These are phyloP conservation scores for Coemansia sp. DNA, from an alignment of 192 early-diverging fungal genomes.

Conservation along the genomic window DNA sequence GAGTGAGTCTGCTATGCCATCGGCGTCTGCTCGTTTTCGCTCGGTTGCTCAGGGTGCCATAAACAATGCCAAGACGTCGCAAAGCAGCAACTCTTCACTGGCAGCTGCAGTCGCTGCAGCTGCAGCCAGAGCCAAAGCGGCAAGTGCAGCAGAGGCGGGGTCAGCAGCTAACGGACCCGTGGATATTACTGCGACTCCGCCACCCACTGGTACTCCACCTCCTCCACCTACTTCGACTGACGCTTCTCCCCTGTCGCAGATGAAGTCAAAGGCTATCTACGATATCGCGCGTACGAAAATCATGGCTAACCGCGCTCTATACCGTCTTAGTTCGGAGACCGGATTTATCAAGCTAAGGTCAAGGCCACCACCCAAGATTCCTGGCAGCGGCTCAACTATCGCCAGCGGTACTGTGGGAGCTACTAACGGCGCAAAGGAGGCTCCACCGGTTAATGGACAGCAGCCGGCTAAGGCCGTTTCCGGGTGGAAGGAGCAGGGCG, in stretches of 20 bases:
- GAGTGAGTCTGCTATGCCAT: background rate
- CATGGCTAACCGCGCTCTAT: constrained; percentile 42
- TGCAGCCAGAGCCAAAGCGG: background rate
- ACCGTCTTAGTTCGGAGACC: constrained; percentile 48
- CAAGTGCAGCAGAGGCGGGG: background rate
- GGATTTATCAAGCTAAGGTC: constrained; percentile 54
- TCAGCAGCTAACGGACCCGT: background rate
- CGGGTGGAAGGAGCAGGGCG: constrained; percentile 57
- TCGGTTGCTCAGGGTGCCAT: constrained; percentile 28
- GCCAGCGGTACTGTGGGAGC: constrained; percentile 11
- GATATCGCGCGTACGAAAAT: constrained; percentile 53
- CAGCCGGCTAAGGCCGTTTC: constrained; percentile 20
- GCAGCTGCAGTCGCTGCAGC: background rate
- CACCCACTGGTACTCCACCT: background rate
- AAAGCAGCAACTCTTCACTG: constrained; percentile 7
- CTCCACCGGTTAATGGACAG: background rate
- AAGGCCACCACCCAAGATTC: constrained; percentile 17
- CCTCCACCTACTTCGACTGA: background rate
- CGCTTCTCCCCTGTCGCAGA: background rate
- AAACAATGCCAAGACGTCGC: constrained; percentile 6
- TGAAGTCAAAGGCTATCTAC: constrained; percentile 48
- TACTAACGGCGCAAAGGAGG: constrained; percentile 7
- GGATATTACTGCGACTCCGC: background rate
- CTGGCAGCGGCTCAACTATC: background rate
- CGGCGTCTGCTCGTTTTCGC: constrained; percentile 39